Base-by-base conservation (phyloP, 1,284 basidiomycete species). In the Papiliotrema terrestris region DNA sequence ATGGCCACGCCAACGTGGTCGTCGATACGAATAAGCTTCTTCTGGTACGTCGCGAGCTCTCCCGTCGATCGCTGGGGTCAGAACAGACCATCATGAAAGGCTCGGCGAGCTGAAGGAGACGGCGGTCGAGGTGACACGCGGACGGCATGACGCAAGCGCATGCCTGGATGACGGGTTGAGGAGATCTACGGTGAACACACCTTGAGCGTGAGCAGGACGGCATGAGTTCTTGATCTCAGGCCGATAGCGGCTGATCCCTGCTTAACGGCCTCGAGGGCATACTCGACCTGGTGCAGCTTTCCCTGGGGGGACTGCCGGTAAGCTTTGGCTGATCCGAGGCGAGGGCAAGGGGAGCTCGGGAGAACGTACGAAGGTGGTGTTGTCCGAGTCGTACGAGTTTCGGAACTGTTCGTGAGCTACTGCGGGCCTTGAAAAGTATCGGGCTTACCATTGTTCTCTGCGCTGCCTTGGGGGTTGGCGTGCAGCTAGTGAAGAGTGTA, bases 1-100 rank as follows among this genome's bases (percentile, higher is more conserved):
- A 98, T 98, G 46, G 93, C 96, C 70, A 99, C 93, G 44, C 96
- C 96, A 70, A 97, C 87, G 79, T 99, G 96, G 77, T 98, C 94
- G 76, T 98, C 96, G 84, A 99, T 96, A 71, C 92, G 84, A 77
- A 96, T 95, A 86, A 98, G 90, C 84, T 99, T 98, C 81, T 98
- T 94, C 76, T 99, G 96, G 82, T 98, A 98, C 39, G 89, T 91
- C 15, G 96, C 95, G 51, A 99, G 84, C 78, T 98, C 96, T 60
- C 94, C 94, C 11, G 93, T 95, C n/a, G 95, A 98, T 75, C 95
- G 85, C 93, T 98, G 66, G 22, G 20, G 1, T 20, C 23, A 50
- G 15, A 32, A 44, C n/a, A 29, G 29, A 44, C 38, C 35, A 3
- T 14, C 2, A n/a, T 8, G 35, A 17, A 49, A 6, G 23, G 22